Conservation (phyloP, 1,284 basidiomycete species). For the Golubevia sp. region DNA sequence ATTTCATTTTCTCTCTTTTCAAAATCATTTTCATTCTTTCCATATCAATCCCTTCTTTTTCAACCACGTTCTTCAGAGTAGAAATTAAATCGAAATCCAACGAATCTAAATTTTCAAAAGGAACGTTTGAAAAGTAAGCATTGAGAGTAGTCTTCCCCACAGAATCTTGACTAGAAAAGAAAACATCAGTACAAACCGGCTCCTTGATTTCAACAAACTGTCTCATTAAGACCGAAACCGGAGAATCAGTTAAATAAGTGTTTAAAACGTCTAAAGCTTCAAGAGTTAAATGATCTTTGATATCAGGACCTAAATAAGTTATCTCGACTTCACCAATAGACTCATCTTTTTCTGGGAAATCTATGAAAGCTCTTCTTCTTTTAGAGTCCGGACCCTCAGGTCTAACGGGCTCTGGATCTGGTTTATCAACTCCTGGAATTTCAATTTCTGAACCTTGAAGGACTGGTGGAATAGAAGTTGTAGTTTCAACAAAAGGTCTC, state of each 20-base stretch:
- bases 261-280: slow-evolving; percentile 82
- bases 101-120: slow-evolving; percentile 35
- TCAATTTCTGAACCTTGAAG: slow-evolving; percentile 20
- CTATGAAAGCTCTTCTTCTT: slow-evolving; percentile 15
- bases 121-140: slow-evolving; percentile 48
- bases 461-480: slow-evolving; percentile 71
- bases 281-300: slow-evolving; percentile 31
- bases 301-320: slow-evolving; percentile 49
- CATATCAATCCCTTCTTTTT: slow-evolving; percentile 49
- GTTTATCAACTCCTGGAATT: slow-evolving; percentile 35
- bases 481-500: slow-evolving; percentile 89
- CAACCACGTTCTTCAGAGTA: slow-evolving; percentile 26
- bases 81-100: slow-evolving; percentile 39
- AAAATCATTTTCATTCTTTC: slow-evolving; percentile 50
- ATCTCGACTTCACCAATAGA: slow-evolving; percentile 55
- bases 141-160: slow-evolving; percentile 39
- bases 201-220: slow-evolving; percentile 56
- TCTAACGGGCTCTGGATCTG: slow-evolving; percentile 30
- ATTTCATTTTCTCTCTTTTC: slow-evolving; percentile 47
- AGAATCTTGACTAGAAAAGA: slow-evolving; percentile 37
- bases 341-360: slow-evolving; percentile 57
- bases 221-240: slow-evolving; percentile 49
- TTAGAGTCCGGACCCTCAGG: slow-evolving; percentile 19
- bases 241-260: slow-evolving; percentile 80
- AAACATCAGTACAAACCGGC: slow-evolving; percentile 54